Percentiles rank a stretch among this genome's conserved stretches.
These are phyloP conservation scores for Xylariaceae sp. DNA, from an alignment of 2,329 filamentous ascomycete species.

Conservation along the genomic window DNA sequence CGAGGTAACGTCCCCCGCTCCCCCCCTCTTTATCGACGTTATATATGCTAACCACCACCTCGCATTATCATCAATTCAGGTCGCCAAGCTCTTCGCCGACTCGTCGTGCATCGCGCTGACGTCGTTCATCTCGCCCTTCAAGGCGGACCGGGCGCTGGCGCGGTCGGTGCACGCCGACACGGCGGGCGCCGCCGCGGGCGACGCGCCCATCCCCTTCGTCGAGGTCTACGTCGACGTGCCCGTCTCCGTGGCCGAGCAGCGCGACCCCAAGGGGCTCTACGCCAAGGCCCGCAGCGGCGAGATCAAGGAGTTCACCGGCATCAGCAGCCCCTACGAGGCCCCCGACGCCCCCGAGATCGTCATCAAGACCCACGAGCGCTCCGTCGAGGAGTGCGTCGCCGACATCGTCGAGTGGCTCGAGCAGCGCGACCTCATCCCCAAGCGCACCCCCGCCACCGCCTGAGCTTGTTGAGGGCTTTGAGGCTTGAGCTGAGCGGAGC, in stretches of 20 bases:
- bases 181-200: constrained; percentile 47
- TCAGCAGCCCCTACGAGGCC: constrained; percentile 90
- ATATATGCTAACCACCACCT: background rate
- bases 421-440: constrained; percentile 53
- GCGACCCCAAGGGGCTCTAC: constrained; percentile 95
- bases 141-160: constrained; percentile 74
- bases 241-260: constrained; percentile 84
- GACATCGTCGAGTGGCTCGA: constrained; percentile 77
- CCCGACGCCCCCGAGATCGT: constrained; percentile 80
- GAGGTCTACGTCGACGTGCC: constrained; percentile 92
- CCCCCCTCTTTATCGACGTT: background rate
- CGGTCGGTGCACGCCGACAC: constrained; percentile 67
- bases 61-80: constrained; percentile 36
- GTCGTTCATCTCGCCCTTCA: constrained; percentile 95
- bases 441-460: too few species aligned
- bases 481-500: too few species aligned
- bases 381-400: constrained; percentile 80
- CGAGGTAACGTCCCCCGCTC: constrained; percentile 45
- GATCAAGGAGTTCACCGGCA: constrained; percentile 96
- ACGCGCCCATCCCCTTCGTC: constrained; percentile 71
- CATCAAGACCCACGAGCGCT: constrained; percentile 73
- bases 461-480: too few species aligned
- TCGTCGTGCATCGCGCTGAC: constrained; percentile 80
- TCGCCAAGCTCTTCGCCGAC: constrained; percentile 95
- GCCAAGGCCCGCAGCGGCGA: constrained; percentile 91